A percentile compares a stretch with the other conserved stretches of the same genome.
Evolutionary conservation across 768 basidiomycete genomes (phyloP).

Genomic region (Dendrothele bispora): DNA sequence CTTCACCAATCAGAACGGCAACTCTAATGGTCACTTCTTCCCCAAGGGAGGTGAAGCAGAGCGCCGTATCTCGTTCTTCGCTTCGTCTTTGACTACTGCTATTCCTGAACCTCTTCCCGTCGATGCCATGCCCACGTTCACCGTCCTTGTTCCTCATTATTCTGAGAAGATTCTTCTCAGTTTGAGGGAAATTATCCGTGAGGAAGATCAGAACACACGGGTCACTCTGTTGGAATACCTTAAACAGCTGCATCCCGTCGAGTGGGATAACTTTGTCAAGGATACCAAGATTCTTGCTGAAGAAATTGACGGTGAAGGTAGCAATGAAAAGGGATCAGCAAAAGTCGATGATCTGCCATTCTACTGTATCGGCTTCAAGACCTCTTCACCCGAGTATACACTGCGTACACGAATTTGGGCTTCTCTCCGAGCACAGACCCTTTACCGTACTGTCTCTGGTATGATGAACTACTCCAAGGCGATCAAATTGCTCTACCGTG

Average conservation of each 20-base stretch:
- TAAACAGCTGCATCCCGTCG: slow-evolving; percentile 96
- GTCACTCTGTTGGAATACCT: slow-evolving; percentile 97
- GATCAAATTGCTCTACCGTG: slow-evolving; percentile 97
- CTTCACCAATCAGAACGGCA: slow-evolving; percentile 89
- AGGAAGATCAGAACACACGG: slow-evolving; percentile 94
- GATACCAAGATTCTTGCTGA: slow-evolving; percentile 99
- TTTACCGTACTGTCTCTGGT: slow-evolving; percentile 97
- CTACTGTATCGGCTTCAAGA: slow-evolving; percentile 99
- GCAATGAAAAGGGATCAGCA: slow-evolving; percentile 69
- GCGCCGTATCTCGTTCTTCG: slow-evolving; percentile 97
- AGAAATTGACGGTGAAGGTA: slow-evolving; percentile 63
- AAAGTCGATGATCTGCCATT: slow-evolving; percentile 95
- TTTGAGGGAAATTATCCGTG: slow-evolving; percentile 95
- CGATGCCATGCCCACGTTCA: slow-evolving; percentile 99
- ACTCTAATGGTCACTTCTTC: slow-evolving; percentile 84
- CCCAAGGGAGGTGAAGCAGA: slow-evolving; percentile 93
- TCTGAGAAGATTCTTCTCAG: slow-evolving; percentile 98
- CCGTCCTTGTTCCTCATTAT: slow-evolving; percentile 98
- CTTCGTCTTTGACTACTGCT: slow-evolving; percentile 93
- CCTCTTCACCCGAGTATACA: slow-evolving; percentile 97
- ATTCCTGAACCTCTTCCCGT: slow-evolving; percentile 94
- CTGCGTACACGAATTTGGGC: slow-evolving; percentile 99
- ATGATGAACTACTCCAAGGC: slow-evolving; percentile 99
- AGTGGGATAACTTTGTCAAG: slow-evolving; percentile 99
- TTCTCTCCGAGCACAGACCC: slow-evolving; percentile 94